Base-by-base conservation (phyloP, 352 stramenopile genomes). In the Halophytophthora batemanensis region DNA sequence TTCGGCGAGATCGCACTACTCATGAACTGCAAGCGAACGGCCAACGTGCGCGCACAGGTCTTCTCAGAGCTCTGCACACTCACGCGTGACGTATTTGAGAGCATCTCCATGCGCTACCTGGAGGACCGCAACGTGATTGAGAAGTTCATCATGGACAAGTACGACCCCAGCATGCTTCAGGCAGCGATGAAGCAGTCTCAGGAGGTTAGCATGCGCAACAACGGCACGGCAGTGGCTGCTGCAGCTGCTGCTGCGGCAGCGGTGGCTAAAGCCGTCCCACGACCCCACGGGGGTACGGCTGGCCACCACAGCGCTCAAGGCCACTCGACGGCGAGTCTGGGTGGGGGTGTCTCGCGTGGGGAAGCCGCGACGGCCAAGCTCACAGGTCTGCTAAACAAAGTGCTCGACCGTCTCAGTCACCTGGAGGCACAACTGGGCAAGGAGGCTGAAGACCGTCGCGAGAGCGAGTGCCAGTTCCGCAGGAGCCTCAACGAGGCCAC, bases 121-220 rank as follows among this genome's bases (percentile, higher is more conserved):
- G 82, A 92, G 29, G 82, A 92, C 33, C 77, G 82, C 14, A 81
- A 58, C 28, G 84, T 90, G 45, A 92, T 90, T 21, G 82, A 92
- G 45, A 85, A 87, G 50, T 87, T 90, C 51, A 92, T 92, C 57
- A 89, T 90, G 66, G 74, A 90, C 64, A 89, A 88, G 50, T 90
- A 92, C 59, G 78, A 92, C 34, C 77, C 79, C 1, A 52, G 59
- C 0, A 89, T 92, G 75, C 55, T 92, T 0, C 73, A 87, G 43
- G 77, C 77, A 6, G 77, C 79, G 8, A 77, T 92, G 69, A 86
- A 87, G 46, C 79, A 89, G 57, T 86, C 76, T 0, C 74, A 86
- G 18, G 76, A 87, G 23, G 59, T 90, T 3, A 75, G 74, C 37
- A 82, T 86, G 64, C 74, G 74, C 1, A 60, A 50, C 17, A 43